phyloP scores from a whole-genome alignment of 1,284 basidiomycete species.

The Veloboletus limbatus region DNA sequence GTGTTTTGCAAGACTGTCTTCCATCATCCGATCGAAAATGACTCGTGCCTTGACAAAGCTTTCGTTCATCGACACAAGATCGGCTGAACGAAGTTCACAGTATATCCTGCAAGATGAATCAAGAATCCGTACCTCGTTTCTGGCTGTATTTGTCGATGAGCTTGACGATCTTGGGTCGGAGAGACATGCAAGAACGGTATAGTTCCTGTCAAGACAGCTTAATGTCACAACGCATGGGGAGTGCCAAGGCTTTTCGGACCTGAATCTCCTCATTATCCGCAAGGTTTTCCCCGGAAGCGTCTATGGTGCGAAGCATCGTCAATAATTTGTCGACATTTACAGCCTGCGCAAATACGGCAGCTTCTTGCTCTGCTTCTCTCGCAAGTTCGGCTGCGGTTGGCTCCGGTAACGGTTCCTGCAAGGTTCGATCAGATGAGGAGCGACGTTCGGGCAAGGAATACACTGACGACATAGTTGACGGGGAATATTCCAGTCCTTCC shows the following conservation, averaged over 20 bases:
- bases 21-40: conserved; percentile 90
- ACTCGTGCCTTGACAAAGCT: conserved; percentile 80
- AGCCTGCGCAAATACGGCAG: conserved; percentile 79
- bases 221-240: not conserved
- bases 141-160: conserved; percentile 98
- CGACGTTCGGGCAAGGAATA: not conserved
- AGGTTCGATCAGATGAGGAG: conserved; percentile 5
- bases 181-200: conserved; percentile 84
- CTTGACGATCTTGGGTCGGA: conserved; percentile 93
- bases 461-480: conserved; percentile 89
- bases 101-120: not conserved
- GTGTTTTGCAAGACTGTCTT: conserved; percentile 78
- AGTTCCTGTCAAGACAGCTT: conserved; percentile 58
- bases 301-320: conserved; percentile 74
- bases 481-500: conserved; percentile 97
- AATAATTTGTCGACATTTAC: conserved; percentile 88
- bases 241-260: conserved; percentile 38
- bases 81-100: conserved; percentile 47
- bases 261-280: conserved; percentile 96
- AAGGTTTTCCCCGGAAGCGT: conserved; percentile 78
- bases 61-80: conserved; percentile 88
- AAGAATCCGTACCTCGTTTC: conserved; percentile 63
- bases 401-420: conserved; percentile 85
- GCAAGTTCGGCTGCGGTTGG: conserved; percentile 78
- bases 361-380: conserved; percentile 86